Conservation (phyloP, 768 basidiomycete genomes). For the Pleurotus pulmonarius region DNA sequence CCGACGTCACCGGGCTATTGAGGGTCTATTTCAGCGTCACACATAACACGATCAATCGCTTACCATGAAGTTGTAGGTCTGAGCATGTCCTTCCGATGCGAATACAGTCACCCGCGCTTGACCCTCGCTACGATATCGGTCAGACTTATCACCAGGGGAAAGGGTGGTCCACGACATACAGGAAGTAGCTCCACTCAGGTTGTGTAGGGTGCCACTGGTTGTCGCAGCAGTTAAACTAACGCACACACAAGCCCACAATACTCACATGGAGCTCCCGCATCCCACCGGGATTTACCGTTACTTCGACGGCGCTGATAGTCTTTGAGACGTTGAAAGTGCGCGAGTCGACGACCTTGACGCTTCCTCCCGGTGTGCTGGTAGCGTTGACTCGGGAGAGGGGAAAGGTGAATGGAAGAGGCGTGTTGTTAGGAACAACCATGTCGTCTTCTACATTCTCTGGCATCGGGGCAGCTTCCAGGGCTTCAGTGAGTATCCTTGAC, state of each 20-base stretch:
- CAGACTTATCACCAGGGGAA: neutral
- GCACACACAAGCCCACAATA: neutral
- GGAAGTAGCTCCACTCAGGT: slow-evolving; percentile 61
- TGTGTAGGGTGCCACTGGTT: slow-evolving; percentile 66
- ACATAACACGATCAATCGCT: neutral
- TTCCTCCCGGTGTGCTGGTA: slow-evolving; percentile 46
- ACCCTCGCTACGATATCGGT: slow-evolving; percentile 39
- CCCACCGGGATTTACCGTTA: slow-evolving; percentile 56
- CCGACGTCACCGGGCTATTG: slow-evolving; percentile 34
- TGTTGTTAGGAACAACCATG: slow-evolving; percentile 46
- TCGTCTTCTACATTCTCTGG: slow-evolving; percentile 35
- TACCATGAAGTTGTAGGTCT: slow-evolving; percentile 59
- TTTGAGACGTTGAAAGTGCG: slow-evolving; percentile 47
- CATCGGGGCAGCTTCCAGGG: slow-evolving; percentile 23
- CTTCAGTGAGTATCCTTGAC: no score
- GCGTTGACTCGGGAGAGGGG: slow-evolving; percentile 43
- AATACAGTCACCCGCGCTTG: slow-evolving; percentile 53
- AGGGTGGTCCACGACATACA: slow-evolving; percentile 30
- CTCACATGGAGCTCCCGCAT: slow-evolving; percentile 60
- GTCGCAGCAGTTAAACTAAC: neutral
- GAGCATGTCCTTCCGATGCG: slow-evolving; percentile 46
- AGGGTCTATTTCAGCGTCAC: no score
- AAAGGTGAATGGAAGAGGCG: slow-evolving; percentile 52
- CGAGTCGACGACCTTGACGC: slow-evolving; percentile 58
- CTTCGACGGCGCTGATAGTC: slow-evolving; percentile 54